A percentile compares a stretch with the other conserved stretches of the same genome.
Conservation (phyloP, 306 rosid species). For the Luffa acutangula region DNA sequence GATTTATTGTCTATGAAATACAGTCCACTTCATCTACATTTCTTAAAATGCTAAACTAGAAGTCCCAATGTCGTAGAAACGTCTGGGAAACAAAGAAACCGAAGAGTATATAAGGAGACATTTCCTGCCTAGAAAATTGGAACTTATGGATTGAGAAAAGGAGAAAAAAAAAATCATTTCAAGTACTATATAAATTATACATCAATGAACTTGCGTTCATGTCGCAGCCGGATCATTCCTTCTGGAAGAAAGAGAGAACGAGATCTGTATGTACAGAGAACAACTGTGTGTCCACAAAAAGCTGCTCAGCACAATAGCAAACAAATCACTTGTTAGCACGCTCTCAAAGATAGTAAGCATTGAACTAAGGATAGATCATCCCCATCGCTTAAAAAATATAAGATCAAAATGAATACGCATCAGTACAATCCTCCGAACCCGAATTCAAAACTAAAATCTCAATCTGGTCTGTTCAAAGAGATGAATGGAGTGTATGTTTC, state of each 20-base stretch:
- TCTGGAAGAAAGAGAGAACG: constrained; percentile 92
- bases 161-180: constrained; percentile 14
- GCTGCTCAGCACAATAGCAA: constrained; percentile 35
- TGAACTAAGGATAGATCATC: not conserved
- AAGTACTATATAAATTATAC: constrained; percentile 21
- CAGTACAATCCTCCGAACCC: too few species aligned
- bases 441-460: not conserved
- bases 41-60: not conserved
- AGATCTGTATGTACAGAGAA: constrained; percentile 92
- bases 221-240: constrained; percentile 43
- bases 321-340: not conserved
- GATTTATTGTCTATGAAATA: constrained; percentile 1
- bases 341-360: not conserved
- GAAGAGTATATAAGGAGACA: not conserved
- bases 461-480: not conserved
- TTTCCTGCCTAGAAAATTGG: constrained; percentile 3
- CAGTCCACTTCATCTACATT: constrained; percentile 10
- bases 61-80: not conserved
- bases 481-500: not conserved
- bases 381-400: not conserved
- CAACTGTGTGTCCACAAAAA: constrained; percentile 81
- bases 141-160: constrained; percentile 9
- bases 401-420: not conserved
- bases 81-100: not conserved
- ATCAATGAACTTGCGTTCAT: constrained; percentile 47